phyloP scores from a whole-genome alignment of 2,329 filamentous ascomycete genomes.

The Diaporthe sp. region DNA sequence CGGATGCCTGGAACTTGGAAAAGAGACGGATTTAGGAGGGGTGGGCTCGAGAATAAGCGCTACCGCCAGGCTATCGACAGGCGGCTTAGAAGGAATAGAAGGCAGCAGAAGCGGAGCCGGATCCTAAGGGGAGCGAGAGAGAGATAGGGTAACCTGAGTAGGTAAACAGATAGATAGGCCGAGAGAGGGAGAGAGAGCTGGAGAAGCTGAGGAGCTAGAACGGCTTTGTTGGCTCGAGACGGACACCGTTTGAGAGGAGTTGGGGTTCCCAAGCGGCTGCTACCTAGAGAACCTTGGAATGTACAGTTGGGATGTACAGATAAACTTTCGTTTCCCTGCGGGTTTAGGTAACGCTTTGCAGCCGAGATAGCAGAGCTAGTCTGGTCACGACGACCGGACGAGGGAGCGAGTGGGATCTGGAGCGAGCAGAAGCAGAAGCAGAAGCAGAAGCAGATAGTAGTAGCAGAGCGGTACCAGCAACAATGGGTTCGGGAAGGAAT shows the following conservation, averaged over 20 bases:
- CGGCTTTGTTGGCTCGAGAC: slow-evolving; percentile 29
- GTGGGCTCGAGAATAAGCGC: slow-evolving; percentile 29
- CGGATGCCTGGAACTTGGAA: neutral
- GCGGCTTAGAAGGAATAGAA: slow-evolving; percentile 16
- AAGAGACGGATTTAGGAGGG: slow-evolving; percentile 16
- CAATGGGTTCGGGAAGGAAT: slow-evolving; percentile 27
- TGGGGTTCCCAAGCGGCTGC: slow-evolving; percentile 26
- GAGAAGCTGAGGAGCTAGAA: slow-evolving; percentile 11
- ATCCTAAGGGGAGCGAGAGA: neutral
- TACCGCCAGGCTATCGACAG: slow-evolving; percentile 24
- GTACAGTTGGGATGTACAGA: slow-evolving; percentile 17
- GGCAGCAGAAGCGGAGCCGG: slow-evolving; percentile 20
- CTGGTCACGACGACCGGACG: slow-evolving; percentile 27
- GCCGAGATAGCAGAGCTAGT: slow-evolving; percentile 22
- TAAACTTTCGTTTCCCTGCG: slow-evolving; percentile 25
- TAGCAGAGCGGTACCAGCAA: slow-evolving; percentile 32
- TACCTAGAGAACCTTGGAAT: slow-evolving; percentile 20
- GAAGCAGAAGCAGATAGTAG: slow-evolving; percentile 35
- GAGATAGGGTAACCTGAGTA: neutral
- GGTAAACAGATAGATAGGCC: slow-evolving; percentile 6
- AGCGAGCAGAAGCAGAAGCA: slow-evolving; percentile 35
- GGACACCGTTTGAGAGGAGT: slow-evolving; percentile 26
- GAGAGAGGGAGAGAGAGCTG: slow-evolving; percentile 1
- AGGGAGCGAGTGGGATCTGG: slow-evolving; percentile 32
- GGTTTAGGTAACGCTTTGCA: slow-evolving; percentile 22